phyloP scores from a whole-genome alignment of 2,329 filamentous ascomycete genomes.

The Paecilomyces variotii region DNA sequence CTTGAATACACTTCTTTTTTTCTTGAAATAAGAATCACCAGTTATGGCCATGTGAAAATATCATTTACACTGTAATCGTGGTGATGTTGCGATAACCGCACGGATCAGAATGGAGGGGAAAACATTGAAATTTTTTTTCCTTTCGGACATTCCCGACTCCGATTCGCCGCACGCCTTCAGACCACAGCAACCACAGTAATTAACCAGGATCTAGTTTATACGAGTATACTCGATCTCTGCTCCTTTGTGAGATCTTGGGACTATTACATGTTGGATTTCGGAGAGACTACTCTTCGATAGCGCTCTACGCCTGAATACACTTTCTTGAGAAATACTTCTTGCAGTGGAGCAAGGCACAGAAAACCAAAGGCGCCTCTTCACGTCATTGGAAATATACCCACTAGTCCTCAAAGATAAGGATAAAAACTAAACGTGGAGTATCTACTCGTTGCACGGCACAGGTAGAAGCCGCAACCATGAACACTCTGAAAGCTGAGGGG shows the following conservation, averaged over 20 bases:
- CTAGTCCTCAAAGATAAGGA: too few species aligned
- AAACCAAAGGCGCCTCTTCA: too few species aligned
- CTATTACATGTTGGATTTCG: not conserved
- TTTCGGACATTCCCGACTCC: not conserved
- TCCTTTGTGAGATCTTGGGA: not conserved
- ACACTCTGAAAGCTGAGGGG: conserved; percentile 23
- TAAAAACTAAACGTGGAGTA: too few species aligned
- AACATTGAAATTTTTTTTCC: not conserved
- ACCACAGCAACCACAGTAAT: not conserved
- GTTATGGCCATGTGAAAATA: not conserved
- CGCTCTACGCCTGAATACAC: too few species aligned
- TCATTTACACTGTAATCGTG: not conserved
- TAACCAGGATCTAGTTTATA: not conserved
- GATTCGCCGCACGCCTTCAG: not conserved
- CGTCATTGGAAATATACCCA: too few species aligned
- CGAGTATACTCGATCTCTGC: not conserved
- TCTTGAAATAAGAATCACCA: not conserved
- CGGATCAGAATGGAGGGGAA: not conserved
- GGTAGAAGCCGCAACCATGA: conserved; percentile 14
- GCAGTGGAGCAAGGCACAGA: too few species aligned
- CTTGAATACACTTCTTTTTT: not conserved
- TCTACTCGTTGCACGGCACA: not conserved
- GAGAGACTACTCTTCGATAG: not conserved
- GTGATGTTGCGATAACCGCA: not conserved
- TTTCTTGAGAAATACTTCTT: too few species aligned